Percentiles rank a stretch among this genome's conserved stretches.
Conservation (phyloP, 148 eudicot species). For the Silene uniflora region DNA sequence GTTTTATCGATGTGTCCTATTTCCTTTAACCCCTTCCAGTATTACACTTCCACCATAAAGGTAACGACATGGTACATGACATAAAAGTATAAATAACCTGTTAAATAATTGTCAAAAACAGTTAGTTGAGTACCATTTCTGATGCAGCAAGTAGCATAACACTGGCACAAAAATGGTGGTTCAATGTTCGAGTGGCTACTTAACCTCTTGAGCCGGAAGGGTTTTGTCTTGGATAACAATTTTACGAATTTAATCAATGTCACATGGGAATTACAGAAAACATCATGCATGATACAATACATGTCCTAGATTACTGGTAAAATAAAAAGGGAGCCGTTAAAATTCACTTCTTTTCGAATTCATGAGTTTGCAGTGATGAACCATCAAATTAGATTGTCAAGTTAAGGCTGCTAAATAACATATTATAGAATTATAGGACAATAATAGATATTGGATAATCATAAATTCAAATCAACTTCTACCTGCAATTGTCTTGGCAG, state of each 20-base stretch:
- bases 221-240: background rate
- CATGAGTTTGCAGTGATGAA: background rate
- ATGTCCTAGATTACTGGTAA: background rate
- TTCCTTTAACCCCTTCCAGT: background rate
- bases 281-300: background rate
- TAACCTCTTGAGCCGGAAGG: background rate
- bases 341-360: background rate
- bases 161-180: background rate
- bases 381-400: background rate
- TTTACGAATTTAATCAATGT: background rate
- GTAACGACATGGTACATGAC: background rate
- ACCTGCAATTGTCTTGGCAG: constrained; percentile 82
- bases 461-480: constrained; percentile 5
- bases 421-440: background rate
- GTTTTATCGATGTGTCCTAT: background rate
- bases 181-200: background rate
- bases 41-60: background rate
- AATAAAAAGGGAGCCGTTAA: background rate
- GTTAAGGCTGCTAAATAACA: background rate
- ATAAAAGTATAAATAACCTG: background rate
- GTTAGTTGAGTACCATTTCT: background rate
- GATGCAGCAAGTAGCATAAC: background rate
- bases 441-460: constrained; percentile 5
- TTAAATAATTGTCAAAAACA: background rate
- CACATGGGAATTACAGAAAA: background rate